Base-by-base conservation (phyloP, 2,329 filamentous ascomycete species). In the Fusarium sp. region DNA sequence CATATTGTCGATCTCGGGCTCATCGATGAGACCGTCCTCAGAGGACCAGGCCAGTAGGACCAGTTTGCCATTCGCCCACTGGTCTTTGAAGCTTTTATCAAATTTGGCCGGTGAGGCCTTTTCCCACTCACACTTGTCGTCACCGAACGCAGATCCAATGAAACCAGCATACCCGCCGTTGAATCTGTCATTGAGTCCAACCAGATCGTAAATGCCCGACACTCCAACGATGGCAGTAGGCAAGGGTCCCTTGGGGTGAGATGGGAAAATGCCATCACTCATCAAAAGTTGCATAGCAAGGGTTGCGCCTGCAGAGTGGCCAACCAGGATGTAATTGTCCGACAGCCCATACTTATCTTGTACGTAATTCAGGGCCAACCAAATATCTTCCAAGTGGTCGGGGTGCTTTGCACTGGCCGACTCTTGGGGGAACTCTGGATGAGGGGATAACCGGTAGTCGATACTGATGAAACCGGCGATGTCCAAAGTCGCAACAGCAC, bases 171-270 rank as follows among this genome's bases (percentile, higher is more conserved):
- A 94, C 29, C 74, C 77, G 8, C 80, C 81, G 20, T 75, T 76
- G 37, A 85, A 81, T 10, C 84, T 81, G 48, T 81, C 77, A 27
- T 84, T 80, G 22, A 93, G 78, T 0, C 83, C 83, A 10, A 82
- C 82, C 12, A 94, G 78, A 74, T 91, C 87, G 77, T 92, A 93
- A 24, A 94, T 87, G 2, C 91, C 91, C 58, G 87, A 86, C 22
- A 92, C 79, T 34, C 89, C 86, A 7, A 92, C 76, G n/a, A 92
- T 79, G 6, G 84, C 86, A 4, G 80, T 74, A 0, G 88, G 88
- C 20, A 82, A 75, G 8, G 77, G 78, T 6, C 81, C 75, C 11
- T 78, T 61, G 27, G 45, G 71, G 51, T 49, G 59, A 52, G 58
- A 62, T 51, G 62, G 72, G 20, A 80, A 65, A 51, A 80, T 73